Evolutionary conservation across 2,329 filamentous ascomycete genomes (phyloP).

Genomic region (Xylariaceae sp.): DNA sequence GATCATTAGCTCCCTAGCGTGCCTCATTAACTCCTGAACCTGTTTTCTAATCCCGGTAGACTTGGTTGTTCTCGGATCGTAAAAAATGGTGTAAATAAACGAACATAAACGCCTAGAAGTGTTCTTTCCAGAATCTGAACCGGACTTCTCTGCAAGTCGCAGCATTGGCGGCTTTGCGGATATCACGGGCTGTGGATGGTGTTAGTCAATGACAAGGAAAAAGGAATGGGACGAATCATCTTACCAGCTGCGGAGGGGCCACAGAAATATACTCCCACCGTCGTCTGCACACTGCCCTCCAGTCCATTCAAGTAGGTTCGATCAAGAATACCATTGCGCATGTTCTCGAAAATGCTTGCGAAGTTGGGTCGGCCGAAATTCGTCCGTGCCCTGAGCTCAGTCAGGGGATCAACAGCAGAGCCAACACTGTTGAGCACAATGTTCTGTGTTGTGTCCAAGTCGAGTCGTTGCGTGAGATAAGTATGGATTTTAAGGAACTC

Average conservation of each 20-base stretch:
- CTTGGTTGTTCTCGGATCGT: conserved; percentile 6
- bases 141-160: conserved; percentile 72
- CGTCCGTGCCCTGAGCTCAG: conserved; percentile 81
- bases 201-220: conserved; percentile 32
- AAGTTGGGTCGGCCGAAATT: conserved; percentile 97
- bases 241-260: conserved; percentile 69
- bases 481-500: conserved; percentile 98
- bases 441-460: conserved; percentile 89
- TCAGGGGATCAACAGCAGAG: conserved; percentile 80
- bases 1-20: conserved; percentile 3
- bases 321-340: conserved; percentile 83
- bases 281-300: conserved; percentile 69
- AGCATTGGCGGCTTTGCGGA: conserved; percentile 71
- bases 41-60: neutral
- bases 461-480: conserved; percentile 89
- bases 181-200: conserved; percentile 64
- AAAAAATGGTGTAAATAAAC: conserved; percentile 18
- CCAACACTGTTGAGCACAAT: conserved; percentile 96
- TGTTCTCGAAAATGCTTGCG: conserved; percentile 67
- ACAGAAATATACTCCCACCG: conserved; percentile 97
- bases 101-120: conserved; percentile 50
- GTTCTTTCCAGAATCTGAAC: conserved; percentile 99
- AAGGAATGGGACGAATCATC: conserved; percentile 18
- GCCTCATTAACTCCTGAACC: neutral
- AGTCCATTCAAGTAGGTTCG: conserved; percentile 80